These are phyloP conservation scores for Fragaria nilgerrensis DNA, from an alignment of 306 rosid genomes.

Conservation along the genomic window DNA sequence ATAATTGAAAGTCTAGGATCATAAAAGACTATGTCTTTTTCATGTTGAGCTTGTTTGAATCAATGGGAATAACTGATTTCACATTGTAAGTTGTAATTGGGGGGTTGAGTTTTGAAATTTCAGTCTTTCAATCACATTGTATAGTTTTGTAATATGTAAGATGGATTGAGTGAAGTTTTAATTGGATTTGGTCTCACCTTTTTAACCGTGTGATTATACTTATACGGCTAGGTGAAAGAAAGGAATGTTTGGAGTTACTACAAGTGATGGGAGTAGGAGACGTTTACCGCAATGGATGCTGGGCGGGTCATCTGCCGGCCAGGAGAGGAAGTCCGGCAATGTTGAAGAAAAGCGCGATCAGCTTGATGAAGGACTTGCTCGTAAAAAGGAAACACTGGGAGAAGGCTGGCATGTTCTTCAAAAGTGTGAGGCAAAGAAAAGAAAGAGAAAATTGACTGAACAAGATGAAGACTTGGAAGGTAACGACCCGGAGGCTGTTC, in stretches of 20 bases:
- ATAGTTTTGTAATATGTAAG: background rate
- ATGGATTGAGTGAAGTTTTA: background rate
- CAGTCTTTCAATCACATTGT: background rate
- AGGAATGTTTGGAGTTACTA: constrained; percentile 31
- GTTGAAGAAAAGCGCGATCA: constrained; percentile 29
- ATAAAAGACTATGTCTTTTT: background rate
- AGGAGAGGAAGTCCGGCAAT: constrained; percentile 28
- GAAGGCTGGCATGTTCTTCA: constrained; percentile 26
- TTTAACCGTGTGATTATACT: background rate
- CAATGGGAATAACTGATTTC: background rate
- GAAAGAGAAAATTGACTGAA: constrained; percentile 28
- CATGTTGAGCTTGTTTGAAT: background rate
- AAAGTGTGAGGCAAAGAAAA: constrained; percentile 38
- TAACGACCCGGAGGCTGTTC: constrained; percentile 16
- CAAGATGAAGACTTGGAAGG: constrained; percentile 26
- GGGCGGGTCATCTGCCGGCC: constrained; percentile 40
- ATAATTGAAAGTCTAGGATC: background rate
- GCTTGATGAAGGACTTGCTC: constrained; percentile 20
- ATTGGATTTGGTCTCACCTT: background rate
- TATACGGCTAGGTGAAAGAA: background rate
- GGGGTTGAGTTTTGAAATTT: background rate
- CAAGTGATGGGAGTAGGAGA: constrained; percentile 49
- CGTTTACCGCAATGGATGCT: constrained; percentile 78
- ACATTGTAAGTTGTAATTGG: background rate
- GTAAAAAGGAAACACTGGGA: constrained; percentile 28